Conservation (phyloP, 2,329 filamentous ascomycete species). For the Aureobasidium leucospermi region DNA sequence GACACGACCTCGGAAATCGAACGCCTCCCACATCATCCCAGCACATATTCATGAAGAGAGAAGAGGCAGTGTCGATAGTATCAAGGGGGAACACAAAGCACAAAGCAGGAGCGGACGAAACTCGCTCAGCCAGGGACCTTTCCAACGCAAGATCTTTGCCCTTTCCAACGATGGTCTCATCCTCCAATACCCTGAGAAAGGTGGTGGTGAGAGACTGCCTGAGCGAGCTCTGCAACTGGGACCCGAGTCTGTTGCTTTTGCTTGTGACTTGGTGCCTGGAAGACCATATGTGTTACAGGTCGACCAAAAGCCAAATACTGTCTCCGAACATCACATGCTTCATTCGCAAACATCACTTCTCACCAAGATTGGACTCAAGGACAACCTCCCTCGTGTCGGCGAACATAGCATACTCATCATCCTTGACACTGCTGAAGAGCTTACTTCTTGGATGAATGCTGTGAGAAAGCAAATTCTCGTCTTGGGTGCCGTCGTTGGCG, state of each 20-base stretch:
- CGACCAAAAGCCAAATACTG: conserved; percentile 40
- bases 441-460: conserved; percentile 67
- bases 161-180: conserved; percentile 64
- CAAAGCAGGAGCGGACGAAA: not conserved
- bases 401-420: conserved; percentile 63
- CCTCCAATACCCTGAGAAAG: conserved; percentile 66
- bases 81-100: not conserved
- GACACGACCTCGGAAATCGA: conserved; percentile 1
- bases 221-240: conserved; percentile 67
- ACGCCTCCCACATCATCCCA: conserved; percentile 8
- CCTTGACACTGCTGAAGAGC: conserved; percentile 63
- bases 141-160: conserved; percentile 57
- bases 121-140: not conserved
- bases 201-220: conserved; percentile 62
- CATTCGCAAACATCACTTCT: conserved; percentile 11
- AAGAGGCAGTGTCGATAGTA: conserved; percentile 9
- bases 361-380: conserved; percentile 55
- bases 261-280: conserved; percentile 70
- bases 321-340: not conserved
- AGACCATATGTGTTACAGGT: conserved; percentile 75
- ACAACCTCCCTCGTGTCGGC: conserved; percentile 45
- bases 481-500: conserved; percentile 51
- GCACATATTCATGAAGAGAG: conserved; percentile 2
- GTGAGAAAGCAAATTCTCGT: conserved; percentile 64
- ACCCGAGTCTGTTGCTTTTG: conserved; percentile 72